These are phyloP conservation scores for Lactuca saligna DNA, from an alignment of 129 eudicot species.

Conservation along the genomic window DNA sequence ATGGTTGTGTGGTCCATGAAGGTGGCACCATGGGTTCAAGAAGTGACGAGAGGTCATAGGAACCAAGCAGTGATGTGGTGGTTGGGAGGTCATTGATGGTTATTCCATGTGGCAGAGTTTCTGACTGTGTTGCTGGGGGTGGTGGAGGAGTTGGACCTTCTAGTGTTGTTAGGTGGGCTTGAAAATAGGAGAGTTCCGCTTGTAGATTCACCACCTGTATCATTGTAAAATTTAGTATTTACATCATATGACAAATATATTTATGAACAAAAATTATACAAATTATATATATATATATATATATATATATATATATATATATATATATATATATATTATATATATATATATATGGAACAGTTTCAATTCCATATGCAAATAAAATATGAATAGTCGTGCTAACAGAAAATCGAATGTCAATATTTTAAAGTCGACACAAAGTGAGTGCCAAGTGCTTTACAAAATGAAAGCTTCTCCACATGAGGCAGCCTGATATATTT, in stretches of 20 bases:
- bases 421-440: no score
- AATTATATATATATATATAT: background rate
- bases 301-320: background rate
- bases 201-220: slow-evolving; percentile 78
- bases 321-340: background rate
- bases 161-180: slow-evolving; percentile 70
- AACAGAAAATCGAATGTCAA: no score
- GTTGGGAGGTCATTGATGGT: slow-evolving; percentile 66
- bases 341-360: no score
- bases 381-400: no score
- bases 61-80: slow-evolving; percentile 43
- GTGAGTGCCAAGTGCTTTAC: no score
- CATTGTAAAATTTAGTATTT: background rate
- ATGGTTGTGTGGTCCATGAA: slow-evolving; percentile 54
- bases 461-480: no score
- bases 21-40: slow-evolving; percentile 66
- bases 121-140: slow-evolving; percentile 39
- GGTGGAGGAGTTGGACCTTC: slow-evolving; percentile 80
- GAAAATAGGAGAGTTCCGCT: slow-evolving; percentile 76
- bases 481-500: no score
- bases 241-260: background rate
- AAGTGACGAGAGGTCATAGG: slow-evolving; percentile 65
- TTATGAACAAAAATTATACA: background rate
- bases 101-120: slow-evolving; percentile 31
- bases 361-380: no score